These are phyloP conservation scores for Chlamydomonas asymmetrica DNA, from an alignment of 139 green algal species.

Conservation along the genomic window DNA sequence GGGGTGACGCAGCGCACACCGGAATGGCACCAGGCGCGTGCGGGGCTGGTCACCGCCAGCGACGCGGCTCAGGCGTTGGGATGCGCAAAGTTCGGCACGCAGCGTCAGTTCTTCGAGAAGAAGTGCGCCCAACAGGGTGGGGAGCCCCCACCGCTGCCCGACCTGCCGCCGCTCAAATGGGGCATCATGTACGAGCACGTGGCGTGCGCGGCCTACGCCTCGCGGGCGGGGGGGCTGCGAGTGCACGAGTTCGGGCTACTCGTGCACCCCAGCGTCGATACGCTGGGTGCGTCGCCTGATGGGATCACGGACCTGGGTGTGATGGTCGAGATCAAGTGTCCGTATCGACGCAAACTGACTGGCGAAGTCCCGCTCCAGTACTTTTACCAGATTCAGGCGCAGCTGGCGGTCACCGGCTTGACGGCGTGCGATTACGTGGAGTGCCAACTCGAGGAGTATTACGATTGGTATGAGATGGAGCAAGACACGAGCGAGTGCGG, in stretches of 20 bases:
- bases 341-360: constrained; percentile 10
- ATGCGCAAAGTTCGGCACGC: constrained; percentile 19
- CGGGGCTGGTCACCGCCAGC: constrained; percentile 19
- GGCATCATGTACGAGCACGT: constrained; percentile 29
- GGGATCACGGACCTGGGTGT: constrained; percentile 31
- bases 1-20: too few species aligned
- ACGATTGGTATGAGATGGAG: too few species aligned
- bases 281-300: constrained; percentile 24
- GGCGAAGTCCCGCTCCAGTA: constrained; percentile 21
- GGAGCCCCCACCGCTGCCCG: not conserved
- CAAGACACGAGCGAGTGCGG: too few species aligned
- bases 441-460: constrained; percentile 12
- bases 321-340: constrained; percentile 45
- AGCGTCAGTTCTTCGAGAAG: constrained; percentile 7
- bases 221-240: not conserved
- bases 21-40: constrained; percentile 11
- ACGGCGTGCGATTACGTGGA: constrained; percentile 32
- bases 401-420: constrained; percentile 28
- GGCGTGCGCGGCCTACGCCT: not conserved
- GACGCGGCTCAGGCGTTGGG: constrained; percentile 25
- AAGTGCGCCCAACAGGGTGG: not conserved
- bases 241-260: constrained; percentile 33
- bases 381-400: constrained; percentile 29
- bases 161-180: constrained; percentile 19
- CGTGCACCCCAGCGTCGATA: not conserved